Evolutionary conservation across 768 basidiomycete species (phyloP).

Genomic region (Rhodotorula toruloides): DNA sequence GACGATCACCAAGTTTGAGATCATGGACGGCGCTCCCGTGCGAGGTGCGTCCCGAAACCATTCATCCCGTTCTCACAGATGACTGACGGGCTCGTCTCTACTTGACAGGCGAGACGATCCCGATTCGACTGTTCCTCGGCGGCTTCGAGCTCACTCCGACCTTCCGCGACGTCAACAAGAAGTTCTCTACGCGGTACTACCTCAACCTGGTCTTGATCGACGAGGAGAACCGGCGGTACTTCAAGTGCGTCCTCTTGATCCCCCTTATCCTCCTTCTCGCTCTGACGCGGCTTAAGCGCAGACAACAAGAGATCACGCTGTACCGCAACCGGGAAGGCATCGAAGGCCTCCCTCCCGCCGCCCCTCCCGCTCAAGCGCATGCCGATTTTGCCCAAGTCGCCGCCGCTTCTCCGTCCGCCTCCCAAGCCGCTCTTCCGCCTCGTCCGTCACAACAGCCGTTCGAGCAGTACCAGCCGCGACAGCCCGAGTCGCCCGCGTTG

Average conservation of each 20-base stretch:
- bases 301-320: conserved; percentile 40
- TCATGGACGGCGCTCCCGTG: conserved; percentile 98
- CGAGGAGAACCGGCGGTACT: conserved; percentile 95
- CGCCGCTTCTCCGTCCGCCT: no score
- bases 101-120: conserved; percentile 82
- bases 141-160: conserved; percentile 98
- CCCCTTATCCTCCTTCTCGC: not conserved
- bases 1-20: conserved; percentile 98
- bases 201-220: conserved; percentile 95
- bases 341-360: not conserved
- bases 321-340: conserved; percentile 15
- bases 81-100: not conserved
- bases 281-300: not conserved
- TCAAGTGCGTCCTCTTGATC: conserved; percentile 58
- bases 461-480: conserved; percentile 4
- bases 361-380: not conserved
- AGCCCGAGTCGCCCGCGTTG: not conserved
- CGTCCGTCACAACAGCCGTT: not conserved
- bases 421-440: not conserved
- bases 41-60: conserved; percentile 55
- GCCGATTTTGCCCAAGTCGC: not conserved
- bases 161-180: conserved; percentile 98
- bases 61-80: not conserved
- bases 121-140: conserved; percentile 92
- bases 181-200: conserved; percentile 94